Base-by-base conservation (phyloP, 2,329 filamentous ascomycete species). In the Talaromyces sp. region DNA sequence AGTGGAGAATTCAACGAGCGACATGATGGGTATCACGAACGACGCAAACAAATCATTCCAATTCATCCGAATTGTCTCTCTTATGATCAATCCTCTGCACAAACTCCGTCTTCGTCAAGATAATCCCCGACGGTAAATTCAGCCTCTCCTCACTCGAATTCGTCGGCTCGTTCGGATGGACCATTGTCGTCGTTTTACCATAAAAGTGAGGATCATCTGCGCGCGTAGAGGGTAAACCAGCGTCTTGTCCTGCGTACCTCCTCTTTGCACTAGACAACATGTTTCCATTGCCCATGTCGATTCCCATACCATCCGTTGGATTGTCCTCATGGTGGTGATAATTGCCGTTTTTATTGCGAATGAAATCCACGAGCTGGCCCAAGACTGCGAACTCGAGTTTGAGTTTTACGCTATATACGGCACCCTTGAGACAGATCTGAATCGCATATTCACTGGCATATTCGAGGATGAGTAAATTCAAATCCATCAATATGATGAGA, bases 311-410 rank as follows among this genome's bases (percentile, higher is more conserved):
- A 37, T 48, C 45, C 41, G 74, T 68, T 35, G 72, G 70, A 6
- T 75, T 68, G 33, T 70, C 48, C 0, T 70, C 66, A 5, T 71
- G 71, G 0, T 70, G 71, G 24, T 19, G 50, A 45, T 63, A 63
- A 13, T 47, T 33, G 27, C 60, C 60, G 45, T 43, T 57, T 31
- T 65, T 65, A 9, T 57, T 62, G 45, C 76, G 75, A 14, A 77
- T 74, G n/a, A 76, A 70, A 65, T 77, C 73, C 16, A 82, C 78
- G 3, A 83, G 71, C 41, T 77, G 76, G 33, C 84, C 77, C 10
- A 88, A 75, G 47, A 88, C 80, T n/a, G 76, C 80, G 52, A 82
- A 82, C 68, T 83, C 81, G 11, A 83, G 74, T 68, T 83, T 83
- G 63, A 82, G 72, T 68, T 83, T 83, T 68, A 82, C 73, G 54